These are phyloP conservation scores for Zymoseptoria crescenta DNA, from an alignment of 2,329 filamentous ascomycete species.

Conservation along the genomic window DNA sequence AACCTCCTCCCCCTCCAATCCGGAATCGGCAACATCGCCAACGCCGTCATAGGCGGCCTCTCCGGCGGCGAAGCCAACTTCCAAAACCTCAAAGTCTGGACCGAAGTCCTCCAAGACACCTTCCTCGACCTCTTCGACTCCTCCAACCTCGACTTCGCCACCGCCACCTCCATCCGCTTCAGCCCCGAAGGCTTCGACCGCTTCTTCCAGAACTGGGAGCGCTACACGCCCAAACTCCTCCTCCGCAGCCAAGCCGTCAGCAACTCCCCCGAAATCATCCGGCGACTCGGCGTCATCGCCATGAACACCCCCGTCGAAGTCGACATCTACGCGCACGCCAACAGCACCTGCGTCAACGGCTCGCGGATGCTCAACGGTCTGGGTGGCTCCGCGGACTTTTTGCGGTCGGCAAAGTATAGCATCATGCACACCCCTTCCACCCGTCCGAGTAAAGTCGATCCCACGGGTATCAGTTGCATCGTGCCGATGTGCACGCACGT, in stretches of 20 bases:
- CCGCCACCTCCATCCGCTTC: slow-evolving; percentile 83
- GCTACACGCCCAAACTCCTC: slow-evolving; percentile 72
- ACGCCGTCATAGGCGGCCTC: slow-evolving; percentile 80
- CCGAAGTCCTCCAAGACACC: slow-evolving; percentile 84
- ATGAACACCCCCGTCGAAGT: slow-evolving; percentile 96
- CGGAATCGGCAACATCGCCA: slow-evolving; percentile 88
- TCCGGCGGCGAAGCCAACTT: slow-evolving; percentile 67
- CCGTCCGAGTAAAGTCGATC: slow-evolving; percentile 73
- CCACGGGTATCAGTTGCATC: slow-evolving; percentile 73
- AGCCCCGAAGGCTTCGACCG: slow-evolving; percentile 84
- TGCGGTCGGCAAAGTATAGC: slow-evolving; percentile 70
- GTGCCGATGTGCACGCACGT: slow-evolving; percentile 92
- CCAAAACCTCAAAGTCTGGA: slow-evolving; percentile 84
- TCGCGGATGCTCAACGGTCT: slow-evolving; percentile 81
- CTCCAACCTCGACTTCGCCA: slow-evolving; percentile 80
- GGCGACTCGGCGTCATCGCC: slow-evolving; percentile 76
- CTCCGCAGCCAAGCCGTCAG: slow-evolving; percentile 82
- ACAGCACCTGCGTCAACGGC: slow-evolving; percentile 84
- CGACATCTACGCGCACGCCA: slow-evolving; percentile 90
- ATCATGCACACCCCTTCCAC: slow-evolving; percentile 91
- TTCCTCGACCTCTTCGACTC: slow-evolving; percentile 90
- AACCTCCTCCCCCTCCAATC: slow-evolving; percentile 76
- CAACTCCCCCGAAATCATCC: slow-evolving; percentile 86
- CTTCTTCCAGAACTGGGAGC: slow-evolving; percentile 80
- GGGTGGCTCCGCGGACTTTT: slow-evolving; percentile 74